These are phyloP conservation scores for Diversispora eburnea DNA, from an alignment of 192 early-diverging fungal genomes.

Conservation along the genomic window DNA sequence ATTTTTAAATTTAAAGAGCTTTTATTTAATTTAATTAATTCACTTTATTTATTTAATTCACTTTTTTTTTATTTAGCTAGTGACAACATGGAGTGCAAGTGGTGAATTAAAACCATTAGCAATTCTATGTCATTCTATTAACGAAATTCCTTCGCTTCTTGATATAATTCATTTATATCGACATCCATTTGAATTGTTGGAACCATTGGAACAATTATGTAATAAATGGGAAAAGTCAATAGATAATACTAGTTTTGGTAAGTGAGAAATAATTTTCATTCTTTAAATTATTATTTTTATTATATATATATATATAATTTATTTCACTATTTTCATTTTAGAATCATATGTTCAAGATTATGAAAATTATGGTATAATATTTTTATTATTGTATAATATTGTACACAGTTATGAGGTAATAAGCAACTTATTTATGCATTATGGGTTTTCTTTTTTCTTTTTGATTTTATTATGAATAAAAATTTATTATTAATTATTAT, in stretches of 20 bases:
- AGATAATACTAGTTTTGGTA: not conserved
- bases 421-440: not conserved
- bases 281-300: constrained; percentile 1
- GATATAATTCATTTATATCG: constrained; percentile 25
- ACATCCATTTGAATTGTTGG: constrained; percentile 18
- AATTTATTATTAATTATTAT: not conserved
- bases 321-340: not conserved
- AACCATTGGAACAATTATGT: constrained; percentile 16
- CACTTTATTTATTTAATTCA: not conserved
- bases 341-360: constrained; percentile 10
- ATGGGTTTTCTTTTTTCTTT: not conserved
- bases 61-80: not conserved
- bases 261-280: not conserved
- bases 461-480: not conserved
- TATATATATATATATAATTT: not conserved
- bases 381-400: constrained; percentile 6
- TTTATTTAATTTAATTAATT: not conserved
- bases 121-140: constrained; percentile 12
- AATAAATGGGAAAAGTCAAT: constrained; percentile 11
- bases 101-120: not conserved
- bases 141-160: constrained; percentile 1
- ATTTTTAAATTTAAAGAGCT: not conserved
- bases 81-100: constrained; percentile 10
- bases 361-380: constrained; percentile 23
- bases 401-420: constrained; percentile 26